These are phyloP conservation scores for Reutealis trisperma DNA, from an alignment of 345 rosid species.

Conservation along the genomic window DNA sequence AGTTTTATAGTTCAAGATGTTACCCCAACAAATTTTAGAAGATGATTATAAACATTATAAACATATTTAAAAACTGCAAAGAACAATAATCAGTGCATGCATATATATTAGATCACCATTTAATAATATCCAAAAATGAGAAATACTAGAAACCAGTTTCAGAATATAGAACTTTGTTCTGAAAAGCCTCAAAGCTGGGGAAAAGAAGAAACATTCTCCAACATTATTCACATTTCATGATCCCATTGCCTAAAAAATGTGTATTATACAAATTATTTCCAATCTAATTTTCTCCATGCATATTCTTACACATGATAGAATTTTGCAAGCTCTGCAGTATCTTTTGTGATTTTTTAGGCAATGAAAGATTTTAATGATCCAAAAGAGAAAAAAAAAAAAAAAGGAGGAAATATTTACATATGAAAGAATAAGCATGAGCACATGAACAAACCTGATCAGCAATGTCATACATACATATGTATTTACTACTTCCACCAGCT, in stretches of 20 bases:
- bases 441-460: constrained; percentile 77
- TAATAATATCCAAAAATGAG: too few relatives aligned
- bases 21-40: too few relatives aligned
- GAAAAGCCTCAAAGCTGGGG: neutral
- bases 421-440: neutral
- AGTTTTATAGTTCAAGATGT: too few relatives aligned
- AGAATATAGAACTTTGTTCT: neutral
- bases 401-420: too few relatives aligned
- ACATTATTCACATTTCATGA: neutral
- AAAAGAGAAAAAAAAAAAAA: too few relatives aligned
- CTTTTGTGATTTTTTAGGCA: neutral
- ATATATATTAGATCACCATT: too few relatives aligned
- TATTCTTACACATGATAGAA: neutral
- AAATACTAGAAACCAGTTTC: neutral
- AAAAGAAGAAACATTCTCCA: neutral
- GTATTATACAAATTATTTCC: neutral
- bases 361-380: neutral
- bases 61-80: too few relatives aligned
- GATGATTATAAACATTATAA: too few relatives aligned
- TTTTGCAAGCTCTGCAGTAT: neutral
- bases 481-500: constrained; percentile 97
- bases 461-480: constrained; percentile 93
- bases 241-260: neutral
- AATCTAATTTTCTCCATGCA: neutral
- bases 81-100: too few relatives aligned